Conservation (phyloP, 164 flowering plant species). For the Sedum album region DNA sequence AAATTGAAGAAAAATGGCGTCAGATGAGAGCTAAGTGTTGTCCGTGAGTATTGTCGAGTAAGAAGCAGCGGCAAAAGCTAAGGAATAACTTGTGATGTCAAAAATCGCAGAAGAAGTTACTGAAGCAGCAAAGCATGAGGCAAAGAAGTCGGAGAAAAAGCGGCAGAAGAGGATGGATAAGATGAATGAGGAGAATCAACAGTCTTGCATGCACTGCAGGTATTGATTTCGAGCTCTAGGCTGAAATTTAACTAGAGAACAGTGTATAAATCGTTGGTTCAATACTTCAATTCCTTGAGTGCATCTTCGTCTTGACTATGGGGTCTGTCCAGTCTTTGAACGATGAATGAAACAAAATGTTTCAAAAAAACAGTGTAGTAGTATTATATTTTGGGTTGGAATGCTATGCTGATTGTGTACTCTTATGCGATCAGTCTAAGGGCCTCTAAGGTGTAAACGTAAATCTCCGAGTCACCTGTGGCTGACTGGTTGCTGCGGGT, state of each 20-base stretch:
- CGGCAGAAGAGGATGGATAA: conserved; percentile 61
- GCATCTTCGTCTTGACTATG: too few relatives aligned
- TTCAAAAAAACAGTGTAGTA: too few relatives aligned
- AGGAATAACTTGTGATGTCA: conserved; percentile 28
- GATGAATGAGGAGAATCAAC: conserved; percentile 58
- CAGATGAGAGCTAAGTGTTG: too few relatives aligned
- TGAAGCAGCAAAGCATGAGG: conserved; percentile 67
- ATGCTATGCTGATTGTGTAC: conserved; percentile 89
- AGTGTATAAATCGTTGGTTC: too few relatives aligned
- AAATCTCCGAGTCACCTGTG: conserved; percentile 64
- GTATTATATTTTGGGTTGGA: too few relatives aligned
- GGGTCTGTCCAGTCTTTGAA: too few relatives aligned
- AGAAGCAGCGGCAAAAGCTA: neutral
- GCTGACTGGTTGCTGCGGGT: conserved; percentile 85
- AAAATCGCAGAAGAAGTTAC: conserved; percentile 78
- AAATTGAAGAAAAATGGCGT: too few relatives aligned
- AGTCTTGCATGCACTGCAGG: too few relatives aligned
- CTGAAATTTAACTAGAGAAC: too few relatives aligned
- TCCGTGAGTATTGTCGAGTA: neutral
- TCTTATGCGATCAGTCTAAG: conserved; percentile 94
- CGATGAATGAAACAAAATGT: too few relatives aligned
- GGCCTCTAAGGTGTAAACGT: conserved; percentile 66
- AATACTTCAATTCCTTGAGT: too few relatives aligned
- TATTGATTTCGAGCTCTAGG: conserved; percentile 81
- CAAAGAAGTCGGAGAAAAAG: conserved; percentile 82